phyloP scores from a whole-genome alignment of 495 filamentous ascomycete species.

The Penicillium tannophilum region DNA sequence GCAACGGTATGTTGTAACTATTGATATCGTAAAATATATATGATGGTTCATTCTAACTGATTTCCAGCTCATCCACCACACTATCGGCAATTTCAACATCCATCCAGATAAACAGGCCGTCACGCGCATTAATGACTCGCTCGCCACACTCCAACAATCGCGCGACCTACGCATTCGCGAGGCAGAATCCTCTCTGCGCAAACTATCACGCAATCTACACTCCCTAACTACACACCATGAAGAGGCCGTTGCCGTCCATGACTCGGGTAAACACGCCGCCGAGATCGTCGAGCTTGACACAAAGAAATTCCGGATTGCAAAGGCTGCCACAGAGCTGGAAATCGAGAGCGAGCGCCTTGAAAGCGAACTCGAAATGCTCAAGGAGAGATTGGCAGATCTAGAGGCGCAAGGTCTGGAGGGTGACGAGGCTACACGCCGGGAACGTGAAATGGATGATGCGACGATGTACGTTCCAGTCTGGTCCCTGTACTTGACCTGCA shows the following conservation, averaged over 20 bases:
- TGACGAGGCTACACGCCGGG: slow-evolving; percentile 55
- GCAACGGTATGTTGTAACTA: slow-evolving; percentile 61
- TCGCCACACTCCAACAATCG: slow-evolving; percentile 74
- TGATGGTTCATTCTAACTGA: slow-evolving; percentile 21
- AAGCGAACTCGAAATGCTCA: slow-evolving; percentile 75
- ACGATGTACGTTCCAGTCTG: slow-evolving; percentile 42
- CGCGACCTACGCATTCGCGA: slow-evolving; percentile 75
- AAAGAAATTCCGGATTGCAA: slow-evolving; percentile 92
- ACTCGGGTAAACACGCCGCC: slow-evolving; percentile 72
- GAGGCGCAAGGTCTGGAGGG: slow-evolving; percentile 78
- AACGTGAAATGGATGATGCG: slow-evolving; percentile 63
- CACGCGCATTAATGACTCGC: slow-evolving; percentile 81
- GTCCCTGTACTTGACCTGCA: slow-evolving; percentile 8
- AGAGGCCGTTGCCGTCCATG: slow-evolving; percentile 70
- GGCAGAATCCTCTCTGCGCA: slow-evolving; percentile 68
- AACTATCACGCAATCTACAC: slow-evolving; percentile 70
- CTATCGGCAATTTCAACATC: slow-evolving; percentile 93
- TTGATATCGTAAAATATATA: neutral
- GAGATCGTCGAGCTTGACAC: slow-evolving; percentile 84
- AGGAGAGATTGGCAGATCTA: slow-evolving; percentile 73
- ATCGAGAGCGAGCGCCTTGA: slow-evolving; percentile 88
- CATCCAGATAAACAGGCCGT: slow-evolving; percentile 81
- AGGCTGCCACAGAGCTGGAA: slow-evolving; percentile 83
- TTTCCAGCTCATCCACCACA: slow-evolving; percentile 81
- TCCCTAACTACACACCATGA: slow-evolving; percentile 69